Conservation (phyloP, 2,329 filamentous ascomycete genomes). For the Phyllosticta paracitricarpa region DNA sequence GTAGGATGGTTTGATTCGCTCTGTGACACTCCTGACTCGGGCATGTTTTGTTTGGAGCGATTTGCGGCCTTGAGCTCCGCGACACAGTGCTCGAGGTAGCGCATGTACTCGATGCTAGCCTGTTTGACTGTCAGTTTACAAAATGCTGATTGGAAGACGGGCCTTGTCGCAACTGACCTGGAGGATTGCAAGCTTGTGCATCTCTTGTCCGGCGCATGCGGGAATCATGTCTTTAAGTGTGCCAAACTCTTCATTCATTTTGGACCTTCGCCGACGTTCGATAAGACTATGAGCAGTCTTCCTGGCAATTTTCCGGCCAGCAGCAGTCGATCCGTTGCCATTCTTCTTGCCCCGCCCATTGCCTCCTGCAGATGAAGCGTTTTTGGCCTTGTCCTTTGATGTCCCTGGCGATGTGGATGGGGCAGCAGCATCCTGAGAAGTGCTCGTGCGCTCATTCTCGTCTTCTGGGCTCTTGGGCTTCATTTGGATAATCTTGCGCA, state of each 20-base stretch:
- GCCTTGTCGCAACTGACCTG: slow-evolving; percentile 51
- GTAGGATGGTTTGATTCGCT: slow-evolving; percentile 15
- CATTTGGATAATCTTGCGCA: slow-evolving; percentile 97
- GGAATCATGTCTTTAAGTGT: slow-evolving; percentile 93
- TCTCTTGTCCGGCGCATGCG: slow-evolving; percentile 83
- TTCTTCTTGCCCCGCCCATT: slow-evolving; percentile 55
- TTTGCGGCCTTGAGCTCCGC: slow-evolving; percentile 54
- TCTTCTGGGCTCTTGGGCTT: slow-evolving; percentile 46
- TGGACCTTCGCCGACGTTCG: slow-evolving; percentile 77
- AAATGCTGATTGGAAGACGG: not conserved
- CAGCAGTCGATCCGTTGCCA: slow-evolving; percentile 58
- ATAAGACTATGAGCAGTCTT: slow-evolving; percentile 96
- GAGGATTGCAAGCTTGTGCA: slow-evolving; percentile 94
- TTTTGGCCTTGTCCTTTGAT: slow-evolving; percentile 14
- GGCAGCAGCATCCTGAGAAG: slow-evolving; percentile 13
- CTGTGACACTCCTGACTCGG: not conserved
- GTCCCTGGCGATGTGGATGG: not conserved
- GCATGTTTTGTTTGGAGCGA: not conserved
- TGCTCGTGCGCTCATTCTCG: slow-evolving; percentile 16
- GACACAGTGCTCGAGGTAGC: slow-evolving; percentile 86
- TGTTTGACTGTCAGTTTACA: slow-evolving; percentile 26
- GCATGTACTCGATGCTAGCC: slow-evolving; percentile 94
- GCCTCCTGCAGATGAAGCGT: slow-evolving; percentile 15
- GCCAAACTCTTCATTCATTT: slow-evolving; percentile 98
- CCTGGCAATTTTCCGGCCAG: slow-evolving; percentile 86